phyloP scores from a whole-genome alignment of 2,329 filamentous ascomycete genomes.

The Botrytis galanthina region DNA sequence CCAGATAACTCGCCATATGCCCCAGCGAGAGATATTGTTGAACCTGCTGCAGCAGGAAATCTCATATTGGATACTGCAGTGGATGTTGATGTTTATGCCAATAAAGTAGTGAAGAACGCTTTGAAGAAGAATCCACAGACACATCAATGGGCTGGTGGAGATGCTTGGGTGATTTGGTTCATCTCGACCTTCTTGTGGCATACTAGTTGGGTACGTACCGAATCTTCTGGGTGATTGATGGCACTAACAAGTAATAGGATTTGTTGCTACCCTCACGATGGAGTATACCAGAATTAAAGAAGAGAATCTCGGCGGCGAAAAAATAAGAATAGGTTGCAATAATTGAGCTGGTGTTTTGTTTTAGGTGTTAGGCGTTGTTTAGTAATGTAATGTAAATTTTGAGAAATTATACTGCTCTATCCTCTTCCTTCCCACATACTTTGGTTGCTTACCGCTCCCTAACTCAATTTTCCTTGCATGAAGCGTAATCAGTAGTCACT shows the following conservation, averaged over 20 bases:
- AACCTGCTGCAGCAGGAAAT: constrained; percentile 20
- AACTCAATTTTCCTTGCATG: not conserved
- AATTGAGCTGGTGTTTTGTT: not conserved
- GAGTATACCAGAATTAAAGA: constrained; percentile 17
- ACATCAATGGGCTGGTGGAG: constrained; percentile 28
- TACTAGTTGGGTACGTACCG: constrained; percentile 26
- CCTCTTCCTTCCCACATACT: not conserved
- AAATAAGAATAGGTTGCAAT: not conserved
- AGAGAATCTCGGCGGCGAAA: constrained; percentile 20
- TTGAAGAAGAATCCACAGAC: constrained; percentile 28
- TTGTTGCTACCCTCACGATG: not conserved
- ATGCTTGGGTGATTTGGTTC: constrained; percentile 25
- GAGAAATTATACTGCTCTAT: not conserved
- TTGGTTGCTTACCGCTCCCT: not conserved
- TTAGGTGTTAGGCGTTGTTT: not conserved
- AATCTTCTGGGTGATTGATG: not conserved
- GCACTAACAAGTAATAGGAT: constrained; percentile 18
- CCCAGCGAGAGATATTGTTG: constrained; percentile 27
- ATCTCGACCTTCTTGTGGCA: constrained; percentile 24
- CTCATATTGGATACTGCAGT: constrained; percentile 10
- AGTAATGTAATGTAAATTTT: not conserved
- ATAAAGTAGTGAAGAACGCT: constrained; percentile 29
- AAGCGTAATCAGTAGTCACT: not conserved
- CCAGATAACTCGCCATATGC: constrained; percentile 27
- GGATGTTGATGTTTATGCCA: constrained; percentile 27